These are phyloP conservation scores for Pezicula neosporulosa DNA, from an alignment of 2,329 filamentous ascomycete genomes.

Conservation along the genomic window DNA sequence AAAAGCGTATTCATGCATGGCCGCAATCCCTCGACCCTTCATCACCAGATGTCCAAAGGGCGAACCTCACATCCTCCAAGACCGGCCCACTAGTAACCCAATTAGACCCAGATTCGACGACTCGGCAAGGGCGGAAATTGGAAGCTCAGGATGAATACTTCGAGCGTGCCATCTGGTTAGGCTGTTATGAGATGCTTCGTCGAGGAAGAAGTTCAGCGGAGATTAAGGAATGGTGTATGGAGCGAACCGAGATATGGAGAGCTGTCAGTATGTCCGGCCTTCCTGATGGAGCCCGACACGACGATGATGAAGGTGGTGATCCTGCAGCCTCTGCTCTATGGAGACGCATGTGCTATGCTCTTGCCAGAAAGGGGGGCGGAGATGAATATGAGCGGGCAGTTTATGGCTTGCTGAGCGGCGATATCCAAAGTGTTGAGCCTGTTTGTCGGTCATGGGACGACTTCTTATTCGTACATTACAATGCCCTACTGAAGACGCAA, in stretches of 20 bases:
- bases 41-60: conserved; percentile 51
- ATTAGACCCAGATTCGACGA: conserved; percentile 86
- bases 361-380: conserved; percentile 65
- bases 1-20: conserved; percentile 74
- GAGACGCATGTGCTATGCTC: conserved; percentile 72
- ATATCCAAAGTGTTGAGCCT: conserved; percentile 71
- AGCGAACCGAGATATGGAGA: conserved; percentile 85
- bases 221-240: conserved; percentile 81
- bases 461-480: conserved; percentile 82
- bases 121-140: conserved; percentile 71
- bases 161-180: conserved; percentile 86
- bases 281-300: conserved; percentile 48
- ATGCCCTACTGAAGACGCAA: conserved; percentile 75
- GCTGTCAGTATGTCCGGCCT: conserved; percentile 77
- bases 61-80: conserved; percentile 53
- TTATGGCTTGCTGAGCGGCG: conserved; percentile 85
- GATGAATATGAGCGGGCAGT: conserved; percentile 84
- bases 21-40: conserved; percentile 62
- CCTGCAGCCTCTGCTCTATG: conserved; percentile 58
- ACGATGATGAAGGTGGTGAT: conserved; percentile 42
- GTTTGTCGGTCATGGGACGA: conserved; percentile 83
- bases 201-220: conserved; percentile 72
- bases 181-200: conserved; percentile 90
- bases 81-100: conserved; percentile 74
- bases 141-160: conserved; percentile 84